Base-by-base conservation (phyloP, 2,329 filamentous ascomycete species). In the Onygenales sp. region DNA sequence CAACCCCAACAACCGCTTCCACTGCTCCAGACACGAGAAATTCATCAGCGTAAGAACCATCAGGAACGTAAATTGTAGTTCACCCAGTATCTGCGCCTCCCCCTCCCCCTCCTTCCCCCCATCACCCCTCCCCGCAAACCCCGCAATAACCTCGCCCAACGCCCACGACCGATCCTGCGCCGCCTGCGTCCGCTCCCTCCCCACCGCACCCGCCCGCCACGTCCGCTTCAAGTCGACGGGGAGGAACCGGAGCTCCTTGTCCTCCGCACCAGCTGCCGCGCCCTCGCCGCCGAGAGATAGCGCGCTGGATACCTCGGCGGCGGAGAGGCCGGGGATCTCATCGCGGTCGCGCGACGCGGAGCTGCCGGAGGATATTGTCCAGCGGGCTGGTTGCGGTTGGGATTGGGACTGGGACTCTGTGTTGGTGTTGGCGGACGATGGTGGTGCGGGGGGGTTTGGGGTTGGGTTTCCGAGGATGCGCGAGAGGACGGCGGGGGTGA, bases 11-110 rank as follows among this genome's bases (percentile, higher is more conserved):
- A 85, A 59, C 39, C 82, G 69, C 61, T 81, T 83, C 82, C 82
- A 85, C 62, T 85, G 82, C 63, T 84, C 80, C 3, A 84, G 68
- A 60, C 82, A 84, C 2, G 81, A 83, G 63, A 79, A 83, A 62
- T 85, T 85, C 70, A 82, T 82, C 57, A 85, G 69, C 5, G 80
- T 83, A 55, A 85, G 61, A 2, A 82, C 73, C 78, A 82, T 83
- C 8, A 84, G 65, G 59, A 85, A 85, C 35, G 75, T 75, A 60
- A 84, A 82, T 58, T 85, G 80, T 52, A 85, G 61, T 60, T 85
- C 82, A 13, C 80, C 82, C 11, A 85, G 63, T 2, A 78, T 51
- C 43, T 75, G 66, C 6, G 55, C 52, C 56, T 74, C 72, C 8
- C 69, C 67, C 2, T 53, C 47, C 11, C 50, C 55, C 31, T 46